Conservation (phyloP, 2,329 filamentous ascomycete genomes). For the Fusarium pininemorale region DNA sequence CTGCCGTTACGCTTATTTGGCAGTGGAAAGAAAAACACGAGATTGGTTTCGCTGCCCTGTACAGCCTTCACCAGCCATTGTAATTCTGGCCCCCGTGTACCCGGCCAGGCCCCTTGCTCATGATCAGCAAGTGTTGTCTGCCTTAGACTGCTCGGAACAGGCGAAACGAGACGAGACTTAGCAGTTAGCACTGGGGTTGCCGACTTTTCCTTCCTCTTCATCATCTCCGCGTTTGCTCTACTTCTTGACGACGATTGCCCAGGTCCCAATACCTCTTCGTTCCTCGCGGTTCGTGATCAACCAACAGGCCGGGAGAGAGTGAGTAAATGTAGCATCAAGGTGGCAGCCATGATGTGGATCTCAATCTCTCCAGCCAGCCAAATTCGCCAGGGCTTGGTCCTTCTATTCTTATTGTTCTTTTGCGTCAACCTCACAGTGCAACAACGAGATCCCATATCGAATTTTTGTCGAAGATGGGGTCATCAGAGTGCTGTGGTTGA, state of each 20-base stretch:
- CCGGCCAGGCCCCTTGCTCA: constrained; percentile 26
- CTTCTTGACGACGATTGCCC: background rate
- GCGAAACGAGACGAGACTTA: background rate
- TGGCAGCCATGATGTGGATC: constrained; percentile 39
- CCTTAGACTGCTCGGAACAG: background rate
- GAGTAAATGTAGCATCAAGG: constrained; percentile 34
- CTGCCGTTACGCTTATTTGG: constrained; percentile 34
- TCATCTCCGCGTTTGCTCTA: constrained; percentile 4
- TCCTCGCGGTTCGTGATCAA: constrained; percentile 5
- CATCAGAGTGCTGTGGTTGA: constrained; percentile 70
- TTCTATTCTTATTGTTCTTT: constrained; percentile 33
- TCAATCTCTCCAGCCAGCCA: constrained; percentile 29
- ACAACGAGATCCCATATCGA: constrained; percentile 60
- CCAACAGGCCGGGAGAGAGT: constrained; percentile 24
- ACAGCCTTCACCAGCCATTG: background rate
- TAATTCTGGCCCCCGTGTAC: constrained; percentile 7
- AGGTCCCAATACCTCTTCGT: constrained; percentile 3
- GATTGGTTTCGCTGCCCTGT: background rate
- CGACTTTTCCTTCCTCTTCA: constrained; percentile 12
- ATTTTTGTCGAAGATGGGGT: constrained; percentile 64
- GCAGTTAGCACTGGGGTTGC: background rate
- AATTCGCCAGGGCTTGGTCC: constrained; percentile 25
- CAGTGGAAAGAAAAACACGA: constrained; percentile 16
- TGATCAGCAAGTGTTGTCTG: constrained; percentile 19
- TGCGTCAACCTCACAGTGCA: constrained; percentile 39